These are phyloP conservation scores for Fusarium musae DNA, from an alignment of 2,329 filamentous ascomycete species.

Conservation along the genomic window DNA sequence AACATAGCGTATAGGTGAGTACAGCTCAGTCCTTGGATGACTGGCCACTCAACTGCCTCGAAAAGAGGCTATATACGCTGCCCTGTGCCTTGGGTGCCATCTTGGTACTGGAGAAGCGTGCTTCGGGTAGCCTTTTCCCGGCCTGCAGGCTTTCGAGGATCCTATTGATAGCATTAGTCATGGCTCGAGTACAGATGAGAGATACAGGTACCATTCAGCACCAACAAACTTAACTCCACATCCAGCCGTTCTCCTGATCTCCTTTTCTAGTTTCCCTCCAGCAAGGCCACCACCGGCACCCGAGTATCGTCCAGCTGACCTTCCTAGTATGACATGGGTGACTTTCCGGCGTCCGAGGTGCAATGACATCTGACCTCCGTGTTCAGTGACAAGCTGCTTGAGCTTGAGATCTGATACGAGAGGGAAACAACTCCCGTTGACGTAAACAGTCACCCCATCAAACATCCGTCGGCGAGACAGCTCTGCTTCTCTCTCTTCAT, in stretches of 20 bases:
- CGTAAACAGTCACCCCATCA: constrained; percentile 77
- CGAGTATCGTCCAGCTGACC: constrained; percentile 56
- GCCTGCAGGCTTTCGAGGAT: constrained; percentile 84
- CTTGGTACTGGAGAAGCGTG: constrained; percentile 73
- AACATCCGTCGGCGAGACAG: constrained; percentile 65
- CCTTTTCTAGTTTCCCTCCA: constrained; percentile 81
- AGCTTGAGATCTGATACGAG: constrained; percentile 86
- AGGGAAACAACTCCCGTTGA: constrained; percentile 89
- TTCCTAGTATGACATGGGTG: constrained; percentile 86
- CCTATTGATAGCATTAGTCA: constrained; percentile 57
- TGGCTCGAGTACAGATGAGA: background rate
- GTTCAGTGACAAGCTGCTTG: constrained; percentile 78
- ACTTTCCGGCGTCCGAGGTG: constrained; percentile 78
- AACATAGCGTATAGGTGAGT: background rate
- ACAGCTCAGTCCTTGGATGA: constrained; percentile 9
- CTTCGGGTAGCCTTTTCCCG: constrained; percentile 79
- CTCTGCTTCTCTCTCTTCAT: constrained; percentile 58
- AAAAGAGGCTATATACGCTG: constrained; percentile 69
- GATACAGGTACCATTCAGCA: constrained; percentile 74
- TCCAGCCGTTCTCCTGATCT: constrained; percentile 75
- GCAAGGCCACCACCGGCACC: constrained; percentile 81
- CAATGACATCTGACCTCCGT: constrained; percentile 79
- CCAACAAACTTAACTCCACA: constrained; percentile 81
- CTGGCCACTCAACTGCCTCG: constrained; percentile 20
- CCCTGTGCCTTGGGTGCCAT: constrained; percentile 70